phyloP scores from a whole-genome alignment of 441 rosid species.

The Gossypium gossypioides region DNA sequence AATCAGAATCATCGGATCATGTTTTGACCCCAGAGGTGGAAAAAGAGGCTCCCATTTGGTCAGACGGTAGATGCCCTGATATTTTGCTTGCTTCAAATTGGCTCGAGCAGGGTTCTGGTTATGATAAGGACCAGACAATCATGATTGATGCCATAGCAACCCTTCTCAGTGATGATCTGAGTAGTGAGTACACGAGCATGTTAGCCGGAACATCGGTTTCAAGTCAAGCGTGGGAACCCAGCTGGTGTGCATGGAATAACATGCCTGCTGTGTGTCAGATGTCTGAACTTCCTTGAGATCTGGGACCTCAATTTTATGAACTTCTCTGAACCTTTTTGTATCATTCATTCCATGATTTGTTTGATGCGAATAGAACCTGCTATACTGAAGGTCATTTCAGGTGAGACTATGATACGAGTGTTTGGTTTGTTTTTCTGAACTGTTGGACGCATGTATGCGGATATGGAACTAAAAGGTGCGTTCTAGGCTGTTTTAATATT shows the following conservation, averaged over 20 bases:
- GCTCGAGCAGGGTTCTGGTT: conserved; percentile 52
- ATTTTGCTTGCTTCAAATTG: conserved; percentile 66
- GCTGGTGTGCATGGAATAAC: conserved; percentile 73
- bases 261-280: conserved; percentile 80
- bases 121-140: conserved; percentile 40
- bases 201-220: conserved; percentile 34
- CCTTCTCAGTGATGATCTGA: conserved; percentile 68
- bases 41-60: conserved; percentile 23
- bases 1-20: conserved; percentile 43
- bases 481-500: conserved; percentile 18
- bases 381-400: conserved; percentile 16
- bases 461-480: conserved; percentile 14
- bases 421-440: conserved; percentile 25
- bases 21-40: conserved; percentile 40
- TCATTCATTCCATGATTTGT: conserved; percentile 21
- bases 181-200: conserved; percentile 50
- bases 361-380: conserved; percentile 18
- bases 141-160: conserved; percentile 53
- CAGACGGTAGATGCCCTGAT: conserved; percentile 44
- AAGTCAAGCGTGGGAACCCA: conserved; percentile 52
- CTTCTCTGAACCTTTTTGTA: conserved; percentile 15
- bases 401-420: conserved; percentile 17
- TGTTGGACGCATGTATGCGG: conserved; percentile 17
- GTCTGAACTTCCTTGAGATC: conserved; percentile 51
- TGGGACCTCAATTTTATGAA: conserved; percentile 16